These are phyloP conservation scores for Polygonum aviculare DNA, from an alignment of 148 eudicot species.

Conservation along the genomic window DNA sequence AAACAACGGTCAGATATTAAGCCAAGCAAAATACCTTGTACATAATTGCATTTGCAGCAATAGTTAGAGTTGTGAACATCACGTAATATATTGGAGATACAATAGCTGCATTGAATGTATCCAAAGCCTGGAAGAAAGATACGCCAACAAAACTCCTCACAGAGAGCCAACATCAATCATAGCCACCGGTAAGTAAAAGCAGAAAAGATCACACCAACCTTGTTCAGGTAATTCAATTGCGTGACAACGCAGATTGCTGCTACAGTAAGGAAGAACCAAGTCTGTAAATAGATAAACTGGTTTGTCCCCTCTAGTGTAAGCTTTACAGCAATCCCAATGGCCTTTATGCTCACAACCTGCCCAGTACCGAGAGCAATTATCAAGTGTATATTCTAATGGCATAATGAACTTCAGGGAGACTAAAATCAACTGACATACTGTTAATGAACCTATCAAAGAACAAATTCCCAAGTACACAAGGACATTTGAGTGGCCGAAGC, in stretches of 20 bases:
- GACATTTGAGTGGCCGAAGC: constrained; percentile 73
- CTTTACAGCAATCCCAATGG: constrained; percentile 89
- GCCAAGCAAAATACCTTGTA: constrained; percentile 50
- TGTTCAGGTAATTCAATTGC: constrained; percentile 89
- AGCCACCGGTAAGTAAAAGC: background rate
- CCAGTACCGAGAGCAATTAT: constrained; percentile 7
- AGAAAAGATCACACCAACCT: constrained; percentile 27
- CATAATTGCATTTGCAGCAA: constrained; percentile 77
- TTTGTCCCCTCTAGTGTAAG: constrained; percentile 76
- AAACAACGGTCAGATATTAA: background rate
- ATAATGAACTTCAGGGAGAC: background rate
- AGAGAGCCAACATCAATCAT: background rate
- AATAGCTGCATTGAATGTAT: constrained; percentile 70
- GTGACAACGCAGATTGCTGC: constrained; percentile 60
- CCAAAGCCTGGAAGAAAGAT: constrained; percentile 48
- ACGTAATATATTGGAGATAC: constrained; percentile 93
- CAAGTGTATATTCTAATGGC: background rate
- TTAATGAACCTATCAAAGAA: constrained; percentile 81
- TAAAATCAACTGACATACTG: constrained; percentile 31
- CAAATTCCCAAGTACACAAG: constrained; percentile 83
- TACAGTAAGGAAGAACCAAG: constrained; percentile 79
- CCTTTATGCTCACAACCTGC: constrained; percentile 94
- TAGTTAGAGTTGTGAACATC: constrained; percentile 90
- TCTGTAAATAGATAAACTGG: constrained; percentile 61
- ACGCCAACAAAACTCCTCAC: background rate